Evolutionary conservation across 345 rosid species (phyloP), one percentile per base, ranked within the genome.

Genomic region (Cardiospermum halicacabum): DNA sequence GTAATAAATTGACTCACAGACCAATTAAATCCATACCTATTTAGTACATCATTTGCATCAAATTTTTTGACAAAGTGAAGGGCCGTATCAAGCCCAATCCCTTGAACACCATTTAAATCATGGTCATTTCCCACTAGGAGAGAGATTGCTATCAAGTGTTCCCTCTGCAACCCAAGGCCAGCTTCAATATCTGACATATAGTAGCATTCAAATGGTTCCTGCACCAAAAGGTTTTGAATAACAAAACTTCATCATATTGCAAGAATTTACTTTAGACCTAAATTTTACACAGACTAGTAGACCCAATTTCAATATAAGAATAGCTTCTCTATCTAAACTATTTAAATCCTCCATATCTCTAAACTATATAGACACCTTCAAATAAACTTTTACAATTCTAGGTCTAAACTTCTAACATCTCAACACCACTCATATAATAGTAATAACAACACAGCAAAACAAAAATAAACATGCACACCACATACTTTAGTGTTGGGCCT

Each of bases 181-280:
- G 76, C 79, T 80, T 91, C 97, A 48, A 94, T 84, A 75, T 94
- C 93, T 57, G 87, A 73, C 76, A 91, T 68, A 74, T 67, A 69
- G 82, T 94, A 91, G 86, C 96, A 91, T 76, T 89, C 96, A 71
- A 91, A 80, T 10, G 96, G 97, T 70, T 85, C 96, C 99, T 89
- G 79, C 72, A 74, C 12, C 61, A 70, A 28, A 65, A 76, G 50
- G 68, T 62, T 45, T 34, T 34, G 39, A 7, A 34, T 0, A 2
- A 34, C 0, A 34, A 34, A 34, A 34, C 39, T 34, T 34, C 39
- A 34, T 34, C 39, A 34, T 34, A 34, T 34, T 11, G 39, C 39
- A 34, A 34, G 10, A 0, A 34, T 7, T 34, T 5, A 11, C 10
- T 0, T 34, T 34, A 1, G 7, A 34, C 10, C 39, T 34, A 34